Base-by-base conservation (phyloP, 2,329 filamentous ascomycete genomes). In the Aspergillus ruber region DNA sequence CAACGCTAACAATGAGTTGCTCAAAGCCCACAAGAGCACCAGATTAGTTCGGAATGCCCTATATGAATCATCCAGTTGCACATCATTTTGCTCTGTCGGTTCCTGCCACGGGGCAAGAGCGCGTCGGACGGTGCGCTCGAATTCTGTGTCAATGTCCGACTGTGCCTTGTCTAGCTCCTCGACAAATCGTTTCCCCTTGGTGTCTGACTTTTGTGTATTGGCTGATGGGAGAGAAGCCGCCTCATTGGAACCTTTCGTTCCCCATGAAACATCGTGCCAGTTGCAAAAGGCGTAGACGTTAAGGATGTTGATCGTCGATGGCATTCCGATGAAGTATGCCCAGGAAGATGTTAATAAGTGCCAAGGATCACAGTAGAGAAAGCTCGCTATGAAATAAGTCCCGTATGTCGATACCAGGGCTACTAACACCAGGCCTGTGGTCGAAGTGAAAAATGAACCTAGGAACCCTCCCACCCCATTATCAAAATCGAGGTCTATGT, bases 261-360 rank as follows among this genome's bases (percentile, higher is more conserved):
- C 93, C 93, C 93, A 98, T 10, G 93, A 97, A 45, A 98, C 93
- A 76, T 98, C 93, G 73, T 98, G 93, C 93, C 91, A 97, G 76
- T 98, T 98, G 84, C 90, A 94, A 81, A 96, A 98, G 50, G 93
- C 90, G 73, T 98, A 98, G 45, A 98, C 90, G 81, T 95, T 97
- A 64, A 98, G 85, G 58, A 98, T 94, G 78, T 98, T 98, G 83
- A 96, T 91, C 75, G 96, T 97, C 12, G 90, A 94, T 12, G 91
- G 95, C 81, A 93, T 93, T 65, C 96, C 82, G 48, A 95, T 74
- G 60, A 97, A 77, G 69, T 98, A 98, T 65, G 88, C 83, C 13
- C 86, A 86, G 82, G 95, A 98, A 3, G 91, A 97, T 66, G 93
- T 93, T 77, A 98, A 95, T 93, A 98, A 97, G 81, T 98, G 93